Evolutionary conservation across 2,329 filamentous ascomycete species (phyloP), one percentile per base, ranked within the genome.

Genomic region (Calonectria pseudoturangicola): DNA sequence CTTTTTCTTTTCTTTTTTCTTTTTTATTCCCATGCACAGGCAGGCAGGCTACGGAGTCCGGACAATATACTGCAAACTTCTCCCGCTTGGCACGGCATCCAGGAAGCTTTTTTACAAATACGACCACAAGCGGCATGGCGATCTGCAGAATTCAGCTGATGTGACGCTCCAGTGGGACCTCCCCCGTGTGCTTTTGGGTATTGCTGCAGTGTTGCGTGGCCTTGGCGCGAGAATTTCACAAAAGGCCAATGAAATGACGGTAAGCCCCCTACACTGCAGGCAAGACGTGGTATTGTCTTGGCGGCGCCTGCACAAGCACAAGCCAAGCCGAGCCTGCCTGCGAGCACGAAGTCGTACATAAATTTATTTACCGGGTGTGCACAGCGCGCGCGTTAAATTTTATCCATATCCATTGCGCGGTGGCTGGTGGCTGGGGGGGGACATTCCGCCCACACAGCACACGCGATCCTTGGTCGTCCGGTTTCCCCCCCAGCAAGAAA

Each of bases 101-200:
- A 56, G 30, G 10, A 21, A 39, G 33, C 54, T 25, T 18, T 41
- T 18, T 18, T 18, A n/a, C 21, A 10, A 60, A 60, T 60, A 60
- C 54, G 54, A 60, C 54, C 33, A 41, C 30, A 41, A 13, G 25
- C 33, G 54, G 50, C 50, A 9, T 28, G 54, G 9, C 33, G 18
- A 41, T 25, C 39, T 60, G 54, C 54, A 60, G 15, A 36, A 60
- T 60, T 60, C 54, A 60, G 54, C 39, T 60, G 54, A 43, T 60
- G 54, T 27, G 33, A 60, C 54, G 33, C 16, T 27, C n/a, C 36
- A 41, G 54, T 33, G 51, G 28, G 36, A 21, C 51, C 28, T n/a
- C 27, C 18, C 13, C 51, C 51, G 18, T 10, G 30, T 21, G 51
- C 51, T 36, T 21, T 18, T 36, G 54, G 18, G 54, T 27, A 25